phyloP scores from a whole-genome alignment of 768 basidiomycete genomes.

The Naganishia onofrii region DNA sequence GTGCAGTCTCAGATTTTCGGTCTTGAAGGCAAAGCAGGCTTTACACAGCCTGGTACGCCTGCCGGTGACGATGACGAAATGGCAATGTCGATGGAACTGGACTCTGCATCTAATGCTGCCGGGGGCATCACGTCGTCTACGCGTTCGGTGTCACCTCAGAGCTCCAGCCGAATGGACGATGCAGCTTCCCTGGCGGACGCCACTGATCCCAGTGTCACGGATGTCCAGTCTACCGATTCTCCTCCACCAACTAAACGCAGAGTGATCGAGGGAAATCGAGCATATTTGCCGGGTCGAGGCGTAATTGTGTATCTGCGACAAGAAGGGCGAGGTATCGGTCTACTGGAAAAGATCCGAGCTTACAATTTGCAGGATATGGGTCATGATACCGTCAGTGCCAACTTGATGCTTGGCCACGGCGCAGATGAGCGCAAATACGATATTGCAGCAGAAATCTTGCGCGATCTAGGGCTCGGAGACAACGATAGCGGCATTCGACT shows the following conservation, averaged over 20 bases:
- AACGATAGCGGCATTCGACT: constrained; percentile 61
- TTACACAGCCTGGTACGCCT: constrained; percentile 16
- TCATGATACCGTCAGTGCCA: constrained; percentile 97
- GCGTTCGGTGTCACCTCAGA: constrained; percentile 16
- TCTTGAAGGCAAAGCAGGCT: background rate
- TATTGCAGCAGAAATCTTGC: constrained; percentile 82
- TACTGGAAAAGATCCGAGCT: constrained; percentile 90
- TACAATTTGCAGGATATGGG: constrained; percentile 98
- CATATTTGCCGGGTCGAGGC: constrained; percentile 71
- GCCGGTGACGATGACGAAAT: constrained; percentile 27
- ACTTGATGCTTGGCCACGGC: constrained; percentile 86
- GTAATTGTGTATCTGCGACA: constrained; percentile 93
- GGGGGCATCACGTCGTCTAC: constrained; percentile 1
- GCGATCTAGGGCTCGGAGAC: constrained; percentile 74
- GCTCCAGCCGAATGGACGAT: constrained; percentile 16
- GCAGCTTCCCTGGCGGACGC: background rate
- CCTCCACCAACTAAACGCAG: background rate
- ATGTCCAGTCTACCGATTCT: constrained; percentile 14
- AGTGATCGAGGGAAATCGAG: constrained; percentile 10
- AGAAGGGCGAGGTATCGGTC: constrained; percentile 94
- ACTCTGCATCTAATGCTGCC: constrained; percentile 11
- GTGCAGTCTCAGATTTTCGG: constrained; percentile 8
- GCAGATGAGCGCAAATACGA: constrained; percentile 94
- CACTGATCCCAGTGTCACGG: constrained; percentile 6
- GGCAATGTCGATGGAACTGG: constrained; percentile 30